Evolutionary conservation across 1,139 yeast species (phyloP).

Genomic region (Pneumocystis carinii): DNA sequence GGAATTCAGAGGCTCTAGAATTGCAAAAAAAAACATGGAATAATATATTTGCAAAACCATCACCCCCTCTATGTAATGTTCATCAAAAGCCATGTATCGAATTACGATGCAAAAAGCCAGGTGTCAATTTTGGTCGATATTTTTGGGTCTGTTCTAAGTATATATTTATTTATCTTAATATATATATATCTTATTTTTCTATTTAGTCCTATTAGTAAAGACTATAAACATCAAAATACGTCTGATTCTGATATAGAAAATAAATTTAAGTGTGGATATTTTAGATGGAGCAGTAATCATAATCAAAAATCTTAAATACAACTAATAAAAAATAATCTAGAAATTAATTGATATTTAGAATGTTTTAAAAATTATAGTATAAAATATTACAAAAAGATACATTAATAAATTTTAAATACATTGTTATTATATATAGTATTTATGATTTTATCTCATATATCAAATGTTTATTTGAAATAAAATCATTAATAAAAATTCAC

Average conservation of each 20-base stretch:
- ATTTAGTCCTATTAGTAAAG: slow-evolving; percentile 23
- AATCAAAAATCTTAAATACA: neutral
- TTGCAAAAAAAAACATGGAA: slow-evolving; percentile 18
- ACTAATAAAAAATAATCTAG: neutral
- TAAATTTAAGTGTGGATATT: slow-evolving; percentile 23
- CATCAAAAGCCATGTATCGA: slow-evolving; percentile 26
- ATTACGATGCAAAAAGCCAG: slow-evolving; percentile 22
- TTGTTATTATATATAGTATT: too few species aligned
- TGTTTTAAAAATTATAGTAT: too few species aligned
- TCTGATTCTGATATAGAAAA: slow-evolving; percentile 10
- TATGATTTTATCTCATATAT: neutral
- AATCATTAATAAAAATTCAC: neutral
- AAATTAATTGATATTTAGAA: too few species aligned
- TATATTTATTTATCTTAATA: neutral
- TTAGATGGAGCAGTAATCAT: slow-evolving; percentile 22
- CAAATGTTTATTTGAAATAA: neutral
- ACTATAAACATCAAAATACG: slow-evolving; percentile 13
- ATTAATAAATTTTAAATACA: too few species aligned
- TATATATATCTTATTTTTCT: neutral
- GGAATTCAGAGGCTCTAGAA: neutral
- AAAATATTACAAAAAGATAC: neutral
- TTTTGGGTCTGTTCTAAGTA: slow-evolving; percentile 26
- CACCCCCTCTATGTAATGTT: slow-evolving; percentile 21
- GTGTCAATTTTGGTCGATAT: slow-evolving; percentile 26
- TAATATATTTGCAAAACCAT: slow-evolving; percentile 19